Evolutionary conservation across 805 yeast species (phyloP), one percentile per base, ranked within the genome.

Genomic region (Monosporozyma yasuniensis): DNA sequence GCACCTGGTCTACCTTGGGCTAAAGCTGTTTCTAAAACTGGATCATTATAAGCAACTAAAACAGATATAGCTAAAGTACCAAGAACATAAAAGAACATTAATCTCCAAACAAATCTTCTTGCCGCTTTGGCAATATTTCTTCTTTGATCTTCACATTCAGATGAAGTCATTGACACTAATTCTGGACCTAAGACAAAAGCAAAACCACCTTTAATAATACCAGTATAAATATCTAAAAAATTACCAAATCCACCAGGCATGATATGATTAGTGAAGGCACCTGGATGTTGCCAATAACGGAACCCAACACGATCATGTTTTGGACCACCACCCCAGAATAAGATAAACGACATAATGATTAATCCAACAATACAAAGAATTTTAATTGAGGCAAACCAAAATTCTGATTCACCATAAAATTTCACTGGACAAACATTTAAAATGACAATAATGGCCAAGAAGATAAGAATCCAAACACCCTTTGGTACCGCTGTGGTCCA

Each of bases 181-280:
- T 82, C 87, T 16, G 86, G 86, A 23, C 82, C 68, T 46, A 80
- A 71, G 54, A 81, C 77, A 60, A 80, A 81, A 3, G 85, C 78
- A 56, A 80, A 82, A 14, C 81, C 87, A 39, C 84, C 79, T 58
- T 78, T 80, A 55, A 81, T 76, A 46, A 82, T 69, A 48, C 77
- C 80, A 14, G 80, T 76, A 79, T 83, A 79, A 49, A 81, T 72
- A 14, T 83, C 87, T 30, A 79, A 66, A 63, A 84, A 81, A 53
- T 74, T 74, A 44, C 87, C 89, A 27, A 84, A 74, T 50, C 67
- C 63, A 23, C 87, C 87, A 8, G 58, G 61, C 1, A 70, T 66
- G 47, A 77, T 57, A 56, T 79, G 78, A 55, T 68, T 59, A 49
- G 75, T 70, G 55, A 82, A 83, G 0, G 81, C 77, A 56, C 83